A percentile compares a stretch with the other conserved stretches of the same genome.
These are phyloP conservation scores for Podila epicladia DNA, from an alignment of 192 early-diverging fungal species.

Conservation along the genomic window DNA sequence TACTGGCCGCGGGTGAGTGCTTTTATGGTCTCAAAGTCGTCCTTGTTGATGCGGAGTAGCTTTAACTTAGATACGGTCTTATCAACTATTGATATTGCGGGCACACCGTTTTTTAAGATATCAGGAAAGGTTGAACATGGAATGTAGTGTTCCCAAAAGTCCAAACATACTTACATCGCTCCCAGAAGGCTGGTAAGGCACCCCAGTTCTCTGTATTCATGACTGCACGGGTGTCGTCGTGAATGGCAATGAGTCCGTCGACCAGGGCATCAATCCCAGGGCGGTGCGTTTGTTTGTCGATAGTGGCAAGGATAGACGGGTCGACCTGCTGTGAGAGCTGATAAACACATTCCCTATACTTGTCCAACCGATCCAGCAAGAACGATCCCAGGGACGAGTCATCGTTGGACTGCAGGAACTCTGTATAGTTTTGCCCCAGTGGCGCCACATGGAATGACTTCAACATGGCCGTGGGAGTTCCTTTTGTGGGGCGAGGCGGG, in stretches of 20 bases:
- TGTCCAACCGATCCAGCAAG: conserved; percentile 42
- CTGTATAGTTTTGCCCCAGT: conserved; percentile 47
- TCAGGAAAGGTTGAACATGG: too few species aligned
- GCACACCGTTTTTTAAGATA: neutral
- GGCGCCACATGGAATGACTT: conserved; percentile 47
- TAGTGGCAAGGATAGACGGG: neutral
- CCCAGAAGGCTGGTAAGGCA: conserved; percentile 45
- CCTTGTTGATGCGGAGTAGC: conserved; percentile 67
- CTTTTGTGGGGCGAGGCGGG: neutral
- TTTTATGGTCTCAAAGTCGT: conserved; percentile 82
- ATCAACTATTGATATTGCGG: conserved; percentile 15
- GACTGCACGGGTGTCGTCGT: conserved; percentile 44
- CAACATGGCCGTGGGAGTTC: conserved; percentile 13
- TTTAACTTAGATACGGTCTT: conserved; percentile 49
- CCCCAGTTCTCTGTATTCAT: conserved; percentile 46
- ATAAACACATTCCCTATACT: conserved; percentile 37
- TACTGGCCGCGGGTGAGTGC: conserved; percentile 79
- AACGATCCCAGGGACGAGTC: conserved; percentile 45
- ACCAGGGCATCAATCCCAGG: conserved; percentile 45
- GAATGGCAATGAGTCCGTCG: conserved; percentile 39
- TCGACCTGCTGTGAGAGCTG: conserved; percentile 18
- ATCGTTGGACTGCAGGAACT: conserved; percentile 44
- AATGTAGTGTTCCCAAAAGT: neutral
- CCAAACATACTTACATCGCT: conserved; percentile 21
- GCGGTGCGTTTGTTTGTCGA: neutral